Conservation (phyloP, 257 asterid genomes). For the Voacanga thouarsii region DNA sequence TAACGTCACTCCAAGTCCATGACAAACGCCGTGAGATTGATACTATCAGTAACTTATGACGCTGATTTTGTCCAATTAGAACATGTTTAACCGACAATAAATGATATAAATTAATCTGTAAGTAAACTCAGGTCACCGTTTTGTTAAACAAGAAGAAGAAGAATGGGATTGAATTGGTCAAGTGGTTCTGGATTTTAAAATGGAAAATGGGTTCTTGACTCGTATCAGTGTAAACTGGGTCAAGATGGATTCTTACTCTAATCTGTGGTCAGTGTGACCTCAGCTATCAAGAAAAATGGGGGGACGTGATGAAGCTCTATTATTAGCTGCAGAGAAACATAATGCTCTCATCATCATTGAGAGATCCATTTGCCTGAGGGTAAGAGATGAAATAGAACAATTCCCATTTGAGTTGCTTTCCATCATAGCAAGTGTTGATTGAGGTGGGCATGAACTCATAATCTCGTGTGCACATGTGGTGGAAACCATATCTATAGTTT, state of each 20-base stretch:
- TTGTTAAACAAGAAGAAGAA: background rate
- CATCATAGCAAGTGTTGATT: background rate
- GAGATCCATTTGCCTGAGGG: slow-evolving; percentile 10
- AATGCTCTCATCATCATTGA: slow-evolving; percentile 12
- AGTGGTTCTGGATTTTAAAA: too few species aligned
- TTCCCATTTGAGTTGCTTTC: background rate
- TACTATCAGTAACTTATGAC: background rate
- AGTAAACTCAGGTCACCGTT: background rate
- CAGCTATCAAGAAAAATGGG: background rate
- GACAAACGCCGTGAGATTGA: background rate
- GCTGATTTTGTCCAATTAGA: background rate
- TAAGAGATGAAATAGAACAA: background rate
- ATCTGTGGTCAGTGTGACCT: slow-evolving; percentile 25
- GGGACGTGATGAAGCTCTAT: background rate
- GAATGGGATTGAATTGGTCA: slow-evolving; percentile 2
- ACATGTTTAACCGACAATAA: background rate
- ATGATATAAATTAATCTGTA: background rate
- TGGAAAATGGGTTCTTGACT: background rate
- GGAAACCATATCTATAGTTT: background rate
- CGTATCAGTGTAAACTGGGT: background rate
- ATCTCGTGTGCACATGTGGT: background rate
- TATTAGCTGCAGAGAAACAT: background rate
- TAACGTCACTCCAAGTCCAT: background rate
- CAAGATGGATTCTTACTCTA: slow-evolving; percentile 25
- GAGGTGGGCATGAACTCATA: background rate